These are phyloP conservation scores for Zopfia rhizophila DNA, from an alignment of 2,329 filamentous ascomycete species.

Conservation along the genomic window DNA sequence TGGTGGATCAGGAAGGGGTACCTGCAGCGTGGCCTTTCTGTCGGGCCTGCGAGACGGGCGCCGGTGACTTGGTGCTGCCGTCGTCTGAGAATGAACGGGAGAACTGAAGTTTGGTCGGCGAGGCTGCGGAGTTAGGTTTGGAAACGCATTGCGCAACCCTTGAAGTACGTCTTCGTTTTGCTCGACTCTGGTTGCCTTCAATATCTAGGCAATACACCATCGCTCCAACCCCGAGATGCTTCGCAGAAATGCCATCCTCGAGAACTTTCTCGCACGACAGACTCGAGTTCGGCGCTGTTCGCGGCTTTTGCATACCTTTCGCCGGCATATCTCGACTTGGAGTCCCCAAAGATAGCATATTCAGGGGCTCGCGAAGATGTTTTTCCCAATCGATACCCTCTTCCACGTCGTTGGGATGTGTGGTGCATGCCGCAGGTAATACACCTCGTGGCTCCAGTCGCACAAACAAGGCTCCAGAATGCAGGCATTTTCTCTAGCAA, in stretches of 20 bases:
- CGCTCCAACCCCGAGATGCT: too few species aligned
- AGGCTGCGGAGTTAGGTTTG: constrained; percentile 2
- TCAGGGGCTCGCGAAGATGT: constrained; percentile 22
- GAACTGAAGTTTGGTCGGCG: constrained; percentile 5
- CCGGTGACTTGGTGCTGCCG: constrained; percentile 1
- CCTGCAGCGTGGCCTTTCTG: constrained; percentile 22
- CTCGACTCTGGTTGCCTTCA: too few species aligned
- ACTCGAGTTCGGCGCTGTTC: too few species aligned
- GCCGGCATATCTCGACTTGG: too few species aligned
- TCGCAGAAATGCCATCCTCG: too few species aligned
- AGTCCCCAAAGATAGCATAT: constrained; percentile 29
- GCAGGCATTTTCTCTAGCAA: background rate
- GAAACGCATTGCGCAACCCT: background rate
- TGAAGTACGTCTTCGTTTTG: too few species aligned
- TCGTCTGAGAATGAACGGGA: background rate
- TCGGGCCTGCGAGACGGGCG: constrained; percentile 3
- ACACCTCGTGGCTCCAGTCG: constrained; percentile 33
- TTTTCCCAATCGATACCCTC: constrained; percentile 14
- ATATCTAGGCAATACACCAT: constrained; percentile 6
- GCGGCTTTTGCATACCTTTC: too few species aligned
- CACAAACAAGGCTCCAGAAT: constrained; percentile 34
- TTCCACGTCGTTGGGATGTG: constrained; percentile 28
- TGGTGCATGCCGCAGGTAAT: constrained; percentile 17
- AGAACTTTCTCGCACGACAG: too few species aligned
- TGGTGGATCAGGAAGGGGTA: constrained; percentile 17